Evolutionary conservation across 2,329 filamentous ascomycete species (phyloP), one percentile per base, ranked within the genome.

Genomic region (Atkinsonella texensis): DNA sequence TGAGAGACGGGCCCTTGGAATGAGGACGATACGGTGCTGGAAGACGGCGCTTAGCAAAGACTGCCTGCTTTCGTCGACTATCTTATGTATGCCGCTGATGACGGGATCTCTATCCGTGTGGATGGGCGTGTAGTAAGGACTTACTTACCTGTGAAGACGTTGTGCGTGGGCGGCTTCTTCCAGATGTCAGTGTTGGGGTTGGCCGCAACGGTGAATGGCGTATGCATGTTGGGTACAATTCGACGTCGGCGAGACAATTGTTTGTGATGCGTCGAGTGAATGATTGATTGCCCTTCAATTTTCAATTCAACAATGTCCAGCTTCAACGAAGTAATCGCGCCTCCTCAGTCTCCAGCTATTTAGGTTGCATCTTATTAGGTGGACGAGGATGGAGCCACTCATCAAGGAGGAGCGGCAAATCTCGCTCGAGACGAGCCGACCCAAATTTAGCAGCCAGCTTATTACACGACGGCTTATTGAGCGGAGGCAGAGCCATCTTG

Each of bases 181-280:
- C 86, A 91, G 62, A 89, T 79, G 66, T 90, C 86, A 38, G 84
- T 88, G 33, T 73, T 74, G 0, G 84, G 74, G 0, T 68, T 61
- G 17, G 82, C 77, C 49, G 70, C 73, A 58, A 87, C 72, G 15
- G 66, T 71, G 63, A 84, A 80, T 7, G 52, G 48, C 11, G 52
- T 46, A 11, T 50, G 41, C 44, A 55, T 53, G 28, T 12, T 43
- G 40, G 12, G 28, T 15, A 9, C 28, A 13, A 20, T 35, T 35
- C 10, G 13, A 9, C 28, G 17, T 17, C n/a, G n/a, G n/a, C n/a
- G 31, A 17, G 8, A 38, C 11, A 15, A 15, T 48, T 8, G 43
- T 23, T 9, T 35, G n/a, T 11, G 11, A 31, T 15, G 45, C 31
- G 31, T n/a, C 20, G 28, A 8, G 28, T 10, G 32, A 9, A 5